phyloP scores from a whole-genome alignment of 2,329 filamentous ascomycete species.

The Ascochyta pisi region DNA sequence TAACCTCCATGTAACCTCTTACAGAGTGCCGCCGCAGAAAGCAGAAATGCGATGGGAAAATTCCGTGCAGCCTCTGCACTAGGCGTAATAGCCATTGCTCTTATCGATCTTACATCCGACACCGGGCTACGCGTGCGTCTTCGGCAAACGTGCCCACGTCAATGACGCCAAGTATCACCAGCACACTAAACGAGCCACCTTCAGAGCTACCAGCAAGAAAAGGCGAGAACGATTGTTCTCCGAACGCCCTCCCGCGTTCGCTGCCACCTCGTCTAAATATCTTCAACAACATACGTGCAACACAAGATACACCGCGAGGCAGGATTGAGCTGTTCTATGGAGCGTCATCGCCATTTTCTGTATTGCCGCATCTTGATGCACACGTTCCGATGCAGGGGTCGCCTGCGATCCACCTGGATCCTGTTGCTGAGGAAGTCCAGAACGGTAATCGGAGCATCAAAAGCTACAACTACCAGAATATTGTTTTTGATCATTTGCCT shows the following conservation, averaged over 20 bases:
- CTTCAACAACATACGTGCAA: conserved; percentile 18
- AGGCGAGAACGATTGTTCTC: background rate
- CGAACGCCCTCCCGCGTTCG: background rate
- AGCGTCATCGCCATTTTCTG: conserved; percentile 15
- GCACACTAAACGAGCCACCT: background rate
- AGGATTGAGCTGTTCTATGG: conserved; percentile 15
- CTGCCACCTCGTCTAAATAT: conserved; percentile 14
- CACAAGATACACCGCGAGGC: conserved; percentile 9
- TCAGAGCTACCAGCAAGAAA: background rate
- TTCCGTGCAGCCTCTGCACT: conserved; percentile 5
- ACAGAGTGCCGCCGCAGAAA: conserved; percentile 15
- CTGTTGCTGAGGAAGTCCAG: conserved; percentile 1
- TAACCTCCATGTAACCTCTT: background rate
- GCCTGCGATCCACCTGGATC: conserved; percentile 1
- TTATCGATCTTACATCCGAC: conserved; percentile 12
- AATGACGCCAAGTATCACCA: background rate
- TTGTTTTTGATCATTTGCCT: conserved; percentile 14
- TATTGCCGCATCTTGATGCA: conserved; percentile 14
- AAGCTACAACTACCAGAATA: conserved; percentile 17
- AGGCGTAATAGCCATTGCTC: conserved; percentile 7
- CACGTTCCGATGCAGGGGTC: conserved; percentile 12
- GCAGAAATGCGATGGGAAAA: conserved; percentile 15
- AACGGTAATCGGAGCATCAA: conserved; percentile 12
- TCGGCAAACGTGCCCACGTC: background rate
- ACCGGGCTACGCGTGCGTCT: background rate